These are phyloP conservation scores for Zoysia pacifica DNA, from an alignment of 176 grass and related monocot species.

Conservation along the genomic window DNA sequence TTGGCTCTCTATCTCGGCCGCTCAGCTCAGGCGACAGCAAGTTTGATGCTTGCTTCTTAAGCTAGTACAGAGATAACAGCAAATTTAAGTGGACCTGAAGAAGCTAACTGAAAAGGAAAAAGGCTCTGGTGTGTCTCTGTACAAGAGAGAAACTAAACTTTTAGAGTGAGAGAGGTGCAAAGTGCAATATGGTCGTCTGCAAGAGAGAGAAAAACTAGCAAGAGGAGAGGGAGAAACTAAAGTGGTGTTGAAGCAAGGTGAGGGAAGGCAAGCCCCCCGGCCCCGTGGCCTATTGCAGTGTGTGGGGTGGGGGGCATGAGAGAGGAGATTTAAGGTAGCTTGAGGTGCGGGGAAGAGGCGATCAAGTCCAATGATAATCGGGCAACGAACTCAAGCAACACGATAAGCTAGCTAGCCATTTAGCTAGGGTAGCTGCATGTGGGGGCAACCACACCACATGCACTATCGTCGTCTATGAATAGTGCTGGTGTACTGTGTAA, in stretches of 20 bases:
- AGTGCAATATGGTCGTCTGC: neutral
- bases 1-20: slow-evolving; percentile 29
- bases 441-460: slow-evolving; percentile 33
- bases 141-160: slow-evolving; percentile 30
- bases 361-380: slow-evolving; percentile 64
- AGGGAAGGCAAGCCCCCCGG: slow-evolving; percentile 41
- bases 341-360: slow-evolving; percentile 49
- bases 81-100: slow-evolving; percentile 48
- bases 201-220: slow-evolving; percentile 30
- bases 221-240: slow-evolving; percentile 33
- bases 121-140: neutral
- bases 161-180: slow-evolving; percentile 14
- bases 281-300: neutral
- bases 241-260: slow-evolving; percentile 82
- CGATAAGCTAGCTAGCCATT: neutral
- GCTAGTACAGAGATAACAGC: slow-evolving; percentile 35
- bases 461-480: neutral
- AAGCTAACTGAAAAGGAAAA: slow-evolving; percentile 9
- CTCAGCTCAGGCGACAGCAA: slow-evolving; percentile 42
- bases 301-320: slow-evolving; percentile 22
- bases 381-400: slow-evolving; percentile 43
- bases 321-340: slow-evolving; percentile 51
- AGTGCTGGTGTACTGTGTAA: slow-evolving; percentile 32
- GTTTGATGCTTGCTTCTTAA: slow-evolving; percentile 60
- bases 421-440: slow-evolving; percentile 33